Conservation (phyloP, 305 asterid genomes). For the Fraxinus sp. region DNA sequence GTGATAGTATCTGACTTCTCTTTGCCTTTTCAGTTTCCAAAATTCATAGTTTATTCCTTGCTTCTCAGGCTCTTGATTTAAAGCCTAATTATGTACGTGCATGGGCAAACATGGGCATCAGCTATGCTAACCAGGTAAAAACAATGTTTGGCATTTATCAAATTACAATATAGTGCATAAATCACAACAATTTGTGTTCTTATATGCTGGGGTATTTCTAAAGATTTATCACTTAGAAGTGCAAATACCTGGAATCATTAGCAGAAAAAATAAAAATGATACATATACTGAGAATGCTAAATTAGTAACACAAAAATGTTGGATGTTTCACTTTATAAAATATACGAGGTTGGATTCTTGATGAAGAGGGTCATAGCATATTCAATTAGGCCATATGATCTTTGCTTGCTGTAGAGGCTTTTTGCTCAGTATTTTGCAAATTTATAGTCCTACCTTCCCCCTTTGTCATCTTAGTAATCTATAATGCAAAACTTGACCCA, state of each 20-base stretch:
- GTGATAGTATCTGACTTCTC: constrained; percentile 14
- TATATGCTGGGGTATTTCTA: constrained; percentile 16
- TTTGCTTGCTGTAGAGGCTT: background rate
- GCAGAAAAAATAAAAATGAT: constrained; percentile 10
- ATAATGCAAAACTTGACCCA: constrained; percentile 1
- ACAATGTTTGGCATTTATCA: constrained; percentile 7
- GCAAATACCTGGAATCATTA: constrained; percentile 8
- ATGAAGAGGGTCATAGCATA: background rate
- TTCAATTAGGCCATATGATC: background rate
- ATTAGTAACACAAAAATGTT: background rate
- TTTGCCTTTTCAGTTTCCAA: constrained; percentile 16
- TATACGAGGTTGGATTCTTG: constrained; percentile 1
- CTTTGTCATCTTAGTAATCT: background rate
- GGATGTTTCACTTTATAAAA: constrained; percentile 11
- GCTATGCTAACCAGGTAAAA: constrained; percentile 96
- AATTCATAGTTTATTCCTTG: constrained; percentile 21
- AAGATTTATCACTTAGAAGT: background rate
- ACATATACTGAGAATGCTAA: background rate
- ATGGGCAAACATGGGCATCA: constrained; percentile 99
- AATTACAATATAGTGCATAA: background rate
- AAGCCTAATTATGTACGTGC: constrained; percentile 99
- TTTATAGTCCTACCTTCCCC: background rate
- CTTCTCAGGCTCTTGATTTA: constrained; percentile 86
- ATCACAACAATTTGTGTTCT: background rate
- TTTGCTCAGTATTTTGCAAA: background rate